These are phyloP conservation scores for Boletus vermiculosoides DNA, from an alignment of 768 basidiomycete genomes.

Conservation along the genomic window DNA sequence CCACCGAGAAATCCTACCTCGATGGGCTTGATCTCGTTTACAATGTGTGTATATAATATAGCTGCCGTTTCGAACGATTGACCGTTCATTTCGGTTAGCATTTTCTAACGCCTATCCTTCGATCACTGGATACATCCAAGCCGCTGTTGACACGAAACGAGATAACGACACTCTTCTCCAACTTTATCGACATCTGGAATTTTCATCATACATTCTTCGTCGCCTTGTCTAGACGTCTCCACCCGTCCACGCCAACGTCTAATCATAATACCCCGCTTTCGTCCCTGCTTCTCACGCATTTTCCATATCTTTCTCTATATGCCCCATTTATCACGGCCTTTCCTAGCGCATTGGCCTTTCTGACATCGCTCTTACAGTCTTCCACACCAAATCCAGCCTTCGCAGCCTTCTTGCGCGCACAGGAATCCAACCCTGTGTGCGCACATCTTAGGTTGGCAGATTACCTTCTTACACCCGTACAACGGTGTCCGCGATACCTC, in stretches of 20 bases:
- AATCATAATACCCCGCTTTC: slow-evolving; percentile 46
- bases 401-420: slow-evolving; percentile 57
- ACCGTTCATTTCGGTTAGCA: slow-evolving; percentile 46
- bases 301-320: slow-evolving; percentile 86
- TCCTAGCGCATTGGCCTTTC: slow-evolving; percentile 57
- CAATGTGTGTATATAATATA: slow-evolving; percentile 48
- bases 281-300: slow-evolving; percentile 70
- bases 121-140: slow-evolving; percentile 63
- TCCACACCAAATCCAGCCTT: slow-evolving; percentile 47
- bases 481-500: slow-evolving; percentile 85
- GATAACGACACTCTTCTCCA: slow-evolving; percentile 77
- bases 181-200: slow-evolving; percentile 92
- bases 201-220: slow-evolving; percentile 74
- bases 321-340: slow-evolving; percentile 83
- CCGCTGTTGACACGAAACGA: slow-evolving; percentile 69
- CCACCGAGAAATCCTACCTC: slow-evolving; percentile 79
- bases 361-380: slow-evolving; percentile 52
- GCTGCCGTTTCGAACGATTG: not conserved
- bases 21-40: slow-evolving; percentile 82
- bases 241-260: slow-evolving; percentile 18
- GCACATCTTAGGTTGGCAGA: slow-evolving; percentile 75
- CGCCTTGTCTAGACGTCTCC: slow-evolving; percentile 49
- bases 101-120: slow-evolving; percentile 78
- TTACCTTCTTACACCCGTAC: slow-evolving; percentile 85
- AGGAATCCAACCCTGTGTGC: slow-evolving; percentile 69